Evolutionary conservation across 1,284 basidiomycete genomes (phyloP).

Genomic region (Rhodotorula sp.): DNA sequence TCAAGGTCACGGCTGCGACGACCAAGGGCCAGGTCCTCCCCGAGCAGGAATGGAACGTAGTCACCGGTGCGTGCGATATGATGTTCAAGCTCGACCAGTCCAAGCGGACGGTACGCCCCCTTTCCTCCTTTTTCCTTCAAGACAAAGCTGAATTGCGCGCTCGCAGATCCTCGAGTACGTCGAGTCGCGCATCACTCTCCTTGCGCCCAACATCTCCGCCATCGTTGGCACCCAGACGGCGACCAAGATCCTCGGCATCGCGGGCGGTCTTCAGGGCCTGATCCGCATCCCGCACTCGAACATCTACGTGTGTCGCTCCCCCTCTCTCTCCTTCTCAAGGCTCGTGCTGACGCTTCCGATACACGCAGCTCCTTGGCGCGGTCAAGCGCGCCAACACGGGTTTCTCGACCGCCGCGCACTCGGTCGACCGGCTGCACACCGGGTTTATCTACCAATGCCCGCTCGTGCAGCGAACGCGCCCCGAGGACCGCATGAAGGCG

Average conservation of each 20-base stretch:
- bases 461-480: conserved; percentile 77
- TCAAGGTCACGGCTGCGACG: conserved; percentile 91
- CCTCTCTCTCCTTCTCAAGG: not conserved
- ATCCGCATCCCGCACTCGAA: conserved; percentile 96
- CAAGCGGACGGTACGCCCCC: conserved; percentile 69
- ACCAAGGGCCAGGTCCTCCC: conserved; percentile 75
- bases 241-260: conserved; percentile 94
- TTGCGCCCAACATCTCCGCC: conserved; percentile 95
- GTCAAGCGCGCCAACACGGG: conserved; percentile 86
- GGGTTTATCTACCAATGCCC: conserved; percentile 96
- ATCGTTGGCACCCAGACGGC: conserved; percentile 98
- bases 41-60: conserved; percentile 72
- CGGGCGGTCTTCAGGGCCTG: conserved; percentile 86
- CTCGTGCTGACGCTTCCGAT: not conserved
- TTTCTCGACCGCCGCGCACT: conserved; percentile 70
- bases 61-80: conserved; percentile 81
- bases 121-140: not conserved
- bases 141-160: not conserved
- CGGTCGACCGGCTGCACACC: conserved; percentile 71
- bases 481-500: conserved; percentile 89
- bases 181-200: conserved; percentile 95
- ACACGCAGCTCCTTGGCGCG: conserved; percentile 81
- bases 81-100: conserved; percentile 84
- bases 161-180: conserved; percentile 95
- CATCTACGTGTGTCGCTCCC: conserved; percentile 69